A percentile compares a stretch with the other conserved stretches of the same genome.
These are phyloP conservation scores for Fusarium buxicola DNA, from an alignment of 2,329 filamentous ascomycete species.

Conservation along the genomic window DNA sequence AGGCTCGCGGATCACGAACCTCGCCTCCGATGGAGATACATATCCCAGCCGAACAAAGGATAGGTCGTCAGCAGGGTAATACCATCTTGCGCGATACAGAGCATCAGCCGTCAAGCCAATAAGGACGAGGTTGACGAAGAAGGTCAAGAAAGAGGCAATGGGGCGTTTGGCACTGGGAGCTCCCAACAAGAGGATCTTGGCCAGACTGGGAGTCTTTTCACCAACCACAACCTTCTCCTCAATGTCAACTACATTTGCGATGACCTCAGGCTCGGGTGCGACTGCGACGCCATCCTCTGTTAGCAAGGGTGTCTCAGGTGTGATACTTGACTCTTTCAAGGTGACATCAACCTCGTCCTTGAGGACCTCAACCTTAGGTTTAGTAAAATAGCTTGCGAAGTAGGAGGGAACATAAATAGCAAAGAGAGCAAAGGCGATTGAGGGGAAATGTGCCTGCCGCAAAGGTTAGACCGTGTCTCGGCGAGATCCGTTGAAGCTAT, in stretches of 20 bases:
- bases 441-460: conserved; percentile 56
- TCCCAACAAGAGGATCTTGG: conserved; percentile 79
- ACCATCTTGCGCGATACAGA: conserved; percentile 76
- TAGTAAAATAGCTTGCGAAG: conserved; percentile 66
- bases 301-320: conserved; percentile 43
- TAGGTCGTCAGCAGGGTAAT: conserved; percentile 78
- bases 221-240: conserved; percentile 71
- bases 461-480: conserved; percentile 28
- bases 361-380: conserved; percentile 68
- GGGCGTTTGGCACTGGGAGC: conserved; percentile 78
- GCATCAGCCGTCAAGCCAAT: conserved; percentile 80
- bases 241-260: conserved; percentile 67
- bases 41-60: conserved; percentile 91
- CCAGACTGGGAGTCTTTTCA: conserved; percentile 65
- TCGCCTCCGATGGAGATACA: conserved; percentile 83
- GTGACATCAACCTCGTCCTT: conserved; percentile 70
- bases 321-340: conserved; percentile 60
- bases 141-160: conserved; percentile 73
- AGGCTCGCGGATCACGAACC: conserved; percentile 86
- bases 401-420: conserved; percentile 75
- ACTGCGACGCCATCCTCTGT: conserved; percentile 48
- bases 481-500: conserved; percentile 3
- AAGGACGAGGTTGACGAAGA: conserved; percentile 77
- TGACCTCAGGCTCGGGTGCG: conserved; percentile 50
- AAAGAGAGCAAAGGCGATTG: conserved; percentile 70